Base-by-base conservation (phyloP, 345 rosid species). In the Citrus maxima region DNA sequence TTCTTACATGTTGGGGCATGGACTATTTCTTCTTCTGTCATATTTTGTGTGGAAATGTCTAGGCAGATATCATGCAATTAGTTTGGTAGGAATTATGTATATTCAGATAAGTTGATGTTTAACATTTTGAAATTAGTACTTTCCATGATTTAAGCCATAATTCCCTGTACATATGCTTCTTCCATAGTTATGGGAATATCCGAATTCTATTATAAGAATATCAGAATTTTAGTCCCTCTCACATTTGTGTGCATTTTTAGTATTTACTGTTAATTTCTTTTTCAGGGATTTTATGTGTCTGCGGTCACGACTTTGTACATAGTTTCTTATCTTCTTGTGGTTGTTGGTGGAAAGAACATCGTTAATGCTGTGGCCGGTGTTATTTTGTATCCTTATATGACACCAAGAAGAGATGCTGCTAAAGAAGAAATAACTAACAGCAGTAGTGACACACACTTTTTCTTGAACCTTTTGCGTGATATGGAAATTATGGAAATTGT, bases 261-360 rank as follows among this genome's bases (percentile, higher is more conserved):
- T 64, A 63, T 62, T 38, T 75, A 51, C 65, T 70, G 37, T 58
- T 54, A 59, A 21, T 62, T 81, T 61, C 63, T 78, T 19, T 77
- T 75, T 67, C 87, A 89, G 95, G 95, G 80, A 54, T 82, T 78
- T 73, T 80, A 77, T 76, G 60, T 84, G 66, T 90, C 93, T 68
- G 80, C 81, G 19, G 78, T 84, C 69, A 88, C 90, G 67, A 88
- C 93, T 86, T 75, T 89, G 78, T 90, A 86, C 78, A 38, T 88
- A 64, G 79, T 91, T 82, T 82, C 89, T 82, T 89, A 79, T 54
- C 80, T 88, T 83, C 80, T 90, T 84, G 93, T 87, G 86, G 89
- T 91, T 67, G 84, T 91, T 78, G 92, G 91, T 55, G 92, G 90
- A 79, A 84, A 76, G 71, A 42, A 78, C 55, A 80, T 91, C 46